Evolutionary conservation across 2,329 filamentous ascomycete genomes (phyloP), one percentile per base, ranked within the genome.

Genomic region (Aspergillus hiratsukae): DNA sequence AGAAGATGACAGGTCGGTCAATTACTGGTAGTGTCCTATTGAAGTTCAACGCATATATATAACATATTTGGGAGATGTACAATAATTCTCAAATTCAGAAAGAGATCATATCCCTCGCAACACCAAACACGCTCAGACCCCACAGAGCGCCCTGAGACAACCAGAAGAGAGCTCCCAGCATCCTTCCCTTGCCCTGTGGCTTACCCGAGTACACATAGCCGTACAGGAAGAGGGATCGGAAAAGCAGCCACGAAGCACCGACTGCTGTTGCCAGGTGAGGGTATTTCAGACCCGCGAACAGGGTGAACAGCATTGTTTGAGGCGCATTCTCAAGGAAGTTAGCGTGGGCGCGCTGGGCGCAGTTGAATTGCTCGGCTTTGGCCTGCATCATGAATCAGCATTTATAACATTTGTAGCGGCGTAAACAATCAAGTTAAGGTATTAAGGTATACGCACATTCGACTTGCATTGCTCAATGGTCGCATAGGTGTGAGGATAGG

Each of bases 271-370:
- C 72, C 3, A 76, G 69, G 28, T 75, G 64, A 0, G 84, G 84
- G 67, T 80, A 84, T 58, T 73, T 73, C 53, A 86, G 62, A 2
- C 83, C 84, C 0, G 79, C 76, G 53, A 85, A 75, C 19, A 86
- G 72, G 65, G 82, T 75, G 49, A 76, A 76, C 27, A 79, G 72
- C 48, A 83, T 76, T 4, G 79, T 78, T 54, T 78, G 76, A 2
- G 78, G 65, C 59, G 81, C 77, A 69, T 85, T 83, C 73, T 87
- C 84, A 62, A 81, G 72, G 72, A 80, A 84, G 71, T 87, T 86
- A 66, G 76, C 75, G 74, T 84, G 82, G 19, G 81, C 78, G 61
- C 82, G 76, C 64, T 84, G 81, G 25, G 81, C 81, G 72, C 78
- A 79, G 67, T 80, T 80, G 71, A 80, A 80, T 55, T 76, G 66